Conservation (phyloP, 1,139 yeast species). For the Saccharomyces hybrid region DNA sequence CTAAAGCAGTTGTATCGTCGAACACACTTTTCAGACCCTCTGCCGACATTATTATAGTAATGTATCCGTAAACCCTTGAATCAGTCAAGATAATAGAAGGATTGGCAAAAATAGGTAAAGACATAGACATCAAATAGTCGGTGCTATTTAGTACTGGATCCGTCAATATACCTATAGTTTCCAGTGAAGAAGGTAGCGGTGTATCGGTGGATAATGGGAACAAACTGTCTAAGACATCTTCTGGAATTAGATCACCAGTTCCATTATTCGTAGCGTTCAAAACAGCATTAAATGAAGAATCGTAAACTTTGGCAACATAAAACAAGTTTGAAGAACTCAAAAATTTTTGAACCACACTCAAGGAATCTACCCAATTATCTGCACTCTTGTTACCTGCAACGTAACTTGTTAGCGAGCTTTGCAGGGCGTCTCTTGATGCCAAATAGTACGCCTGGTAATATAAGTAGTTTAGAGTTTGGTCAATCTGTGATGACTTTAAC, state of each 20-base stretch:
- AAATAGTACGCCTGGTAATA: constrained; percentile 68
- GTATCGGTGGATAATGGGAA: constrained; percentile 44
- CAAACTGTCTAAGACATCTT: constrained; percentile 31
- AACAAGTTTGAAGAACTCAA: constrained; percentile 3
- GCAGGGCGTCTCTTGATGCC: constrained; percentile 53
- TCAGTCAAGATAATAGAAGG: constrained; percentile 56
- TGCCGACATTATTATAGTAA: constrained; percentile 60
- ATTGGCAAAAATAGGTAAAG: constrained; percentile 65
- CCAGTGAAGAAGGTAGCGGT: constrained; percentile 40
- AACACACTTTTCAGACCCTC: constrained; percentile 43
- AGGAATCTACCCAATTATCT: constrained; percentile 40
- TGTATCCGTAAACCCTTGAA: constrained; percentile 61
- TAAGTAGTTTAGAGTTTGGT: constrained; percentile 54
- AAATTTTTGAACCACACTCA: constrained; percentile 37
- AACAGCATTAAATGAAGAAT: constrained; percentile 28
- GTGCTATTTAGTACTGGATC: constrained; percentile 50
- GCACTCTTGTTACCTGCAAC: constrained; percentile 62
- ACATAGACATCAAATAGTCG: constrained; percentile 34
- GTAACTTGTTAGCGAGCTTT: constrained; percentile 50
- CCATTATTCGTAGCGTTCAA: constrained; percentile 36
- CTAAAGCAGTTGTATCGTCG: constrained; percentile 41
- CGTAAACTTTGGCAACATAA: constrained; percentile 2
- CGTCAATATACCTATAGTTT: constrained; percentile 40
- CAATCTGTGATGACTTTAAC: constrained; percentile 72
- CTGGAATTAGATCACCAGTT: constrained; percentile 32